A percentile compares a stretch with the other conserved stretches of the same genome.
Conservation (phyloP, 2,329 filamentous ascomycete species). For the Exophiala viscosa region DNA sequence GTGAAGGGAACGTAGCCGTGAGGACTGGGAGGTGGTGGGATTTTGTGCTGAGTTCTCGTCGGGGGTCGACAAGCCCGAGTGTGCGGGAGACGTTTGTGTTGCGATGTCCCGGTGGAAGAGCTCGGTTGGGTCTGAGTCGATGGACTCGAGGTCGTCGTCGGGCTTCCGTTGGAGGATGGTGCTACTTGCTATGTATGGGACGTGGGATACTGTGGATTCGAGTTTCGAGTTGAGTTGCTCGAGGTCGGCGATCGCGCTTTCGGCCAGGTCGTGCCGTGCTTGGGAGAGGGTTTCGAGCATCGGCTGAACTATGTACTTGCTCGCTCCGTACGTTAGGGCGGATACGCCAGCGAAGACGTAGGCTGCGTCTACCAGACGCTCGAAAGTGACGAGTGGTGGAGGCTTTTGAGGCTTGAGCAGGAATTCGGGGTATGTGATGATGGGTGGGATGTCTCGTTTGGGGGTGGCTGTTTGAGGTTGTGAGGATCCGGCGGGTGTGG, state of each 20-base stretch:
- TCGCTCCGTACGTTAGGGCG: slow-evolving; percentile 51
- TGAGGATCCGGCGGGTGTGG: slow-evolving; percentile 13
- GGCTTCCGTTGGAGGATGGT: slow-evolving; percentile 26
- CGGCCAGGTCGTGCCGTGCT: slow-evolving; percentile 56
- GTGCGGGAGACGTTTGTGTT: slow-evolving; percentile 55
- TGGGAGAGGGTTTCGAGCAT: slow-evolving; percentile 41
- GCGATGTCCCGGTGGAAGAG: slow-evolving; percentile 62
- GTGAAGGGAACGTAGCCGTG: slow-evolving; percentile 44
- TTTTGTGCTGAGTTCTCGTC: slow-evolving; percentile 7
- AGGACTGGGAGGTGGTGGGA: slow-evolving; percentile 21
- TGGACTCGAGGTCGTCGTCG: slow-evolving; percentile 47
- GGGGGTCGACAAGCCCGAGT: slow-evolving; percentile 36
- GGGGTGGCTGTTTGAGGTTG: slow-evolving; percentile 15
- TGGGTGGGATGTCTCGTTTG: slow-evolving; percentile 52
- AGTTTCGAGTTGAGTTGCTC: slow-evolving; percentile 56
- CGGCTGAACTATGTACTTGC: slow-evolving; percentile 23
- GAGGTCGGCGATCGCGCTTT: slow-evolving; percentile 51
- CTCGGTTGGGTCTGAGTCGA: slow-evolving; percentile 58
- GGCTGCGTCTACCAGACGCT: slow-evolving; percentile 53
- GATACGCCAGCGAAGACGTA: slow-evolving; percentile 56
- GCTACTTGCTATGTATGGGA: slow-evolving; percentile 39
- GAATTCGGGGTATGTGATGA: slow-evolving; percentile 66
- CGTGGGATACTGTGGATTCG: slow-evolving; percentile 48
- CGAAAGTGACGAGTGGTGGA: slow-evolving; percentile 57
- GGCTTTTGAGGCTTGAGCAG: slow-evolving; percentile 57